Conservation (phyloP, 768 basidiomycete genomes). For the Vararia minispora region DNA sequence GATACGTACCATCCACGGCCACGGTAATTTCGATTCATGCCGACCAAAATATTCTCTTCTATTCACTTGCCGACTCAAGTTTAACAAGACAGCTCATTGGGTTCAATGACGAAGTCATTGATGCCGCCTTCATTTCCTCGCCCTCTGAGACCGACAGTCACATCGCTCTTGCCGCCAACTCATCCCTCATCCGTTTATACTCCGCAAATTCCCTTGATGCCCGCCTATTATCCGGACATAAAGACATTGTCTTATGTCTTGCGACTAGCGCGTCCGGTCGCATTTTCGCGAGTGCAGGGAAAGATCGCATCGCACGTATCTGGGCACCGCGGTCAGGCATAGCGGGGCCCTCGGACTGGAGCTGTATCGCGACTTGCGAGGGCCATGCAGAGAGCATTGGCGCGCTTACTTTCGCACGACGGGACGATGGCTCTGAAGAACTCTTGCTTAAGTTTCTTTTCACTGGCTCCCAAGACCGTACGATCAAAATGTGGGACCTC, state of each 20-base stretch:
- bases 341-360: slow-evolving; percentile 32
- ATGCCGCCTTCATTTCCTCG: slow-evolving; percentile 64
- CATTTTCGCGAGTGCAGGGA: slow-evolving; percentile 85
- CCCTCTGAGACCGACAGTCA: slow-evolving; percentile 45
- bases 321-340: slow-evolving; percentile 42
- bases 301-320: slow-evolving; percentile 79
- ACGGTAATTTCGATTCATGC: slow-evolving; percentile 79
- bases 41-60: slow-evolving; percentile 94
- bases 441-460: slow-evolving; percentile 58
- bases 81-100: slow-evolving; percentile 81
- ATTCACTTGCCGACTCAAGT: slow-evolving; percentile 58
- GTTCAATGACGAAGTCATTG: slow-evolving; percentile 97
- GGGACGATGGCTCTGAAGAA: slow-evolving; percentile 22
- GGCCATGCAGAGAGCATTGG: slow-evolving; percentile 94
- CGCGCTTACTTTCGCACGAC: slow-evolving; percentile 74
- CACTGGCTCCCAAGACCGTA: slow-evolving; percentile 94
- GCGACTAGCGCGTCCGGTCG: slow-evolving; percentile 55
- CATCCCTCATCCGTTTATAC: slow-evolving; percentile 88
- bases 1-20: slow-evolving; percentile 56
- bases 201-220: slow-evolving; percentile 67
- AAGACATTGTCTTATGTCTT: slow-evolving; percentile 82
- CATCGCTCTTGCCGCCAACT: slow-evolving; percentile 95
- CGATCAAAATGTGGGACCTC: slow-evolving; percentile 99
- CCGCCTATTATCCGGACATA: slow-evolving; percentile 78
- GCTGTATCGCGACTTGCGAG: slow-evolving; percentile 79